A percentile compares a stretch with the other conserved stretches of the same genome.
Evolutionary conservation across 73 alveolate genomes (phyloP).

Genomic region (Paramecium sonneborni): DNA sequence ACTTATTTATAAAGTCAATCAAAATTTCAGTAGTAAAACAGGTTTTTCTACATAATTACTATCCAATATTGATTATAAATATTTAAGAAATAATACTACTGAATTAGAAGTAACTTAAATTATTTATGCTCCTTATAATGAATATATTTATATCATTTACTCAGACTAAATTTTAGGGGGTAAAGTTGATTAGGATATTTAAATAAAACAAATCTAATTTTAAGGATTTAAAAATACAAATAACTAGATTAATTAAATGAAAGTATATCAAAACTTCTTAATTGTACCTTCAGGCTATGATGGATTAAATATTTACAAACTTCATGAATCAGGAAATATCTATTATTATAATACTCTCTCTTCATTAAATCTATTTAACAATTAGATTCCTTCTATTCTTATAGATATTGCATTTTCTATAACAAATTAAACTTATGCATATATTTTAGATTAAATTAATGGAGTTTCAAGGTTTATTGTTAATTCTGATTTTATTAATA

Average conservation of each 20-base stretch:
- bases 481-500: not conserved
- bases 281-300: too few species aligned
- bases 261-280: not conserved
- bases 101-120: not conserved
- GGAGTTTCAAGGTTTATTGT: not conserved
- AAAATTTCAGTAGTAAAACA: not conserved
- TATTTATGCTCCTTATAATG: conserved; percentile 12
- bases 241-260: not conserved
- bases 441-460: not conserved
- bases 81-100: not conserved
- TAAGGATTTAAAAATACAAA: not conserved
- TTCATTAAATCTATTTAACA: not conserved
- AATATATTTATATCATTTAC: conserved; percentile 7
- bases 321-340: not conserved
- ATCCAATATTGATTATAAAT: not conserved
- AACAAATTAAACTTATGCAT: not conserved
- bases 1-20: not conserved
- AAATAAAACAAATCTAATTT: not conserved
- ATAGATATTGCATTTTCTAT: not conserved
- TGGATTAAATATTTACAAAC: not conserved
- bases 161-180: conserved; percentile 16
- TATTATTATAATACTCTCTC: not conserved
- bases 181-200: not conserved
- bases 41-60: not conserved
- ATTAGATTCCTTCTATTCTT: not conserved